Evolutionary conservation across 2,329 filamentous ascomycete species (phyloP).

Genomic region (Pseudogymnoascus pannorum): DNA sequence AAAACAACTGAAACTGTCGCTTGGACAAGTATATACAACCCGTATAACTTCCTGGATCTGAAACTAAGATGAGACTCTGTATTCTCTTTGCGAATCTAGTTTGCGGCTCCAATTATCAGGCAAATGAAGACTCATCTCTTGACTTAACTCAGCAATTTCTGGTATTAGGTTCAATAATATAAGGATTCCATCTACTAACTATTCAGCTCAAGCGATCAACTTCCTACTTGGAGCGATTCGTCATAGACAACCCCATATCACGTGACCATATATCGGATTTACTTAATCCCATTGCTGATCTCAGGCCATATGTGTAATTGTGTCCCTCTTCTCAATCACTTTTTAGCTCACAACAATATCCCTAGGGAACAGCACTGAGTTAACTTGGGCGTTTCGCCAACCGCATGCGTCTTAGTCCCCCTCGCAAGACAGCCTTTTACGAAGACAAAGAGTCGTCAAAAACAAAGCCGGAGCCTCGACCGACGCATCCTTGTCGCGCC

Average conservation of each 20-base stretch:
- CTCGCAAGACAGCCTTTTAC: neutral
- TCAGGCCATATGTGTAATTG: slow-evolving; percentile 4
- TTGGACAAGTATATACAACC: slow-evolving; percentile 1
- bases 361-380: neutral
- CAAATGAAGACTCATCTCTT: neutral
- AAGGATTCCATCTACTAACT: neutral
- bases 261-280: neutral
- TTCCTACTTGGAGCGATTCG: neutral
- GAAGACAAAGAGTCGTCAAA: neutral
- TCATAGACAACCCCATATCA: neutral
- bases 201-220: neutral
- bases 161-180: neutral
- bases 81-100: neutral
- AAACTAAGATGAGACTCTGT: neutral
- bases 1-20: neutral
- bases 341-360: slow-evolving; percentile 7
- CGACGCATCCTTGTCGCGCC: slow-evolving; percentile 7
- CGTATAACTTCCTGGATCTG: neutral
- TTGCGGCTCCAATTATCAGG: neutral
- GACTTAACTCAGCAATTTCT: neutral
- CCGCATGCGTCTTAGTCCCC: neutral
- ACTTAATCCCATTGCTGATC: neutral
- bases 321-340: slow-evolving; percentile 4
- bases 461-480: slow-evolving; percentile 5
- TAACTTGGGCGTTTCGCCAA: neutral